Evolutionary conservation across 768 basidiomycete species (phyloP), one percentile per base, ranked within the genome.

Genomic region (Suillus decipiens): DNA sequence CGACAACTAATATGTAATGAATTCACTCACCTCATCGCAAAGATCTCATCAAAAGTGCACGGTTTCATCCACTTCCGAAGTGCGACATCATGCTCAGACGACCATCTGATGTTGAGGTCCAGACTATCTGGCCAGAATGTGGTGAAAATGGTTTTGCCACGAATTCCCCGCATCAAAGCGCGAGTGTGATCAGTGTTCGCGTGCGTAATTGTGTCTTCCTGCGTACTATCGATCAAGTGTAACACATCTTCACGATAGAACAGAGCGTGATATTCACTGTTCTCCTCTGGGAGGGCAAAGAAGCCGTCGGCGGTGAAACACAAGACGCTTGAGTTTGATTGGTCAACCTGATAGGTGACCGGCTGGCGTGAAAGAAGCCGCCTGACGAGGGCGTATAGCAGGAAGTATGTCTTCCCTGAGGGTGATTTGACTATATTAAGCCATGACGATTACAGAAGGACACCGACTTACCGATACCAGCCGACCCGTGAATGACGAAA

Each of bases 91-190:
- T 28, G 5, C 3, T 50, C 48, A 17, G 48, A 15, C 8, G 28
- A 28, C 48, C 48, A 50, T 50, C 15, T 15, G 15, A 50, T 31
- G 14, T 50, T 24, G 28, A 28, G 24, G 3, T 24, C 48, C 15
- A 50, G 28, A 50, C 48, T 50, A 3, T 50, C 48, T 50, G 48
- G 24, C 48, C 48, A 50, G 8, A 50, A 50, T 17, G 48, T 50
- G 15, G 48, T 31, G 48, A 50, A 50, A 10, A 50, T 28, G 24
- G 48, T 28, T 28, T 50, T 50, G 28, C 48, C 28, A 8, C 8
- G 24, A 7, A 1, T 28, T 28, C 48, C 48, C 15, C 48, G 28
- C 48, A 50, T 50, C 48, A 50, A 28, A 17, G 24, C 48, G 28
- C 28, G 48, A 50, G 48, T 50, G 28, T 50, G 48, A 15, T 50